These are phyloP conservation scores for Fusarium avenaceum DNA, from an alignment of 2,329 filamentous ascomycete genomes.

Conservation along the genomic window DNA sequence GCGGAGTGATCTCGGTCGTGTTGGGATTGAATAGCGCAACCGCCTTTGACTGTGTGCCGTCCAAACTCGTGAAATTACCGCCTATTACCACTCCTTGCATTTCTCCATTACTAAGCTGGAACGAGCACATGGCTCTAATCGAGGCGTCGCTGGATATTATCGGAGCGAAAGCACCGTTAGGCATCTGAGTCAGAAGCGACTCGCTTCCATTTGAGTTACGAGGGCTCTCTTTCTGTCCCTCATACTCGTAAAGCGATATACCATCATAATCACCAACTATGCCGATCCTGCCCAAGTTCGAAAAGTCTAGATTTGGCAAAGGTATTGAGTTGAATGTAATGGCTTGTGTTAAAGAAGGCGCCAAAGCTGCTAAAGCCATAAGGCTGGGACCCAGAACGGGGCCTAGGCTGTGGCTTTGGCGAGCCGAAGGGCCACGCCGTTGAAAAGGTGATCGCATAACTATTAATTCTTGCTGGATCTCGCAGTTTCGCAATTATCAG, in stretches of 20 bases:
- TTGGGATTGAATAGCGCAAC: conserved; percentile 85
- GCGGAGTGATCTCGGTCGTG: conserved; percentile 76
- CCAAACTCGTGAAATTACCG: conserved; percentile 95
- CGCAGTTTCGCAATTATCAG: conserved; percentile 26
- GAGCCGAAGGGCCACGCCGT: conserved; percentile 58
- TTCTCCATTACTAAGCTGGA: conserved; percentile 74
- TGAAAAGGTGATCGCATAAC: conserved; percentile 65
- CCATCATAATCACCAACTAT: conserved; percentile 91
- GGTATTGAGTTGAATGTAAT: conserved; percentile 73
- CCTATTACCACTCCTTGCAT: conserved; percentile 84
- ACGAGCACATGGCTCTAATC: conserved; percentile 90
- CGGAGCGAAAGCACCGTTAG: conserved; percentile 84
- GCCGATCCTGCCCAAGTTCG: conserved; percentile 82
- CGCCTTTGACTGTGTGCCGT: conserved; percentile 79
- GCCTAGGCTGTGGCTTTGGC: conserved; percentile 51
- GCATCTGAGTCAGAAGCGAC: conserved; percentile 83
- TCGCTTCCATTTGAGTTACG: conserved; percentile 82
- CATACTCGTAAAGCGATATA: conserved; percentile 89
- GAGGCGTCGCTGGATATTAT: conserved; percentile 84
- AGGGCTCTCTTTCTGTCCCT: conserved; percentile 79
- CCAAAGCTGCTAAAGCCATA: conserved; percentile 58
- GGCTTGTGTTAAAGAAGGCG: conserved; percentile 61
- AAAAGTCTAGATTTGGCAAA: conserved; percentile 81
- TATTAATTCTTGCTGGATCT: conserved; percentile 43
- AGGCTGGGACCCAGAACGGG: conserved; percentile 50